These are phyloP conservation scores for Aspergillus bertholletiae DNA, from an alignment of 495 filamentous ascomycete species.

Conservation along the genomic window DNA sequence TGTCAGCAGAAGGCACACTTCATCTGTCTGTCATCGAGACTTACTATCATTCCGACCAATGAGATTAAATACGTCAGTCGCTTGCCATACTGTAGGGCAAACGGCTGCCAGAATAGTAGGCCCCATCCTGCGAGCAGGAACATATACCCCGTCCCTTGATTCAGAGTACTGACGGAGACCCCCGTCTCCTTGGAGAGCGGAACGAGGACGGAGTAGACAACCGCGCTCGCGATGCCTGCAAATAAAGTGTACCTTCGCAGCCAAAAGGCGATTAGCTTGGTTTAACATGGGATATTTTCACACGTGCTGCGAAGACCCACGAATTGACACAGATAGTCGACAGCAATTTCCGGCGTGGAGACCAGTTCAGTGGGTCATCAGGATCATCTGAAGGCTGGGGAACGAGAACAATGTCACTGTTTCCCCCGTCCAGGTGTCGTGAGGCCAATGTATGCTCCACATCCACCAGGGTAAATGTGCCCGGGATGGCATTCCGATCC, in stretches of 20 bases:
- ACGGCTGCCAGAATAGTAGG: slow-evolving; percentile 65
- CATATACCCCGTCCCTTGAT: slow-evolving; percentile 62
- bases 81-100: slow-evolving; percentile 65
- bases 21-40: slow-evolving; percentile 1
- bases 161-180: slow-evolving; percentile 49
- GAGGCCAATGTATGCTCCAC: slow-evolving; percentile 45
- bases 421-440: slow-evolving; percentile 33
- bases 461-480: slow-evolving; percentile 54
- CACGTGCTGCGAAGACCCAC: slow-evolving; percentile 18
- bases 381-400: slow-evolving; percentile 56
- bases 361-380: slow-evolving; percentile 63
- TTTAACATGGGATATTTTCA: background rate
- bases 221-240: slow-evolving; percentile 55
- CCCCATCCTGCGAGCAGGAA: slow-evolving; percentile 62
- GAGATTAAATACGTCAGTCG: slow-evolving; percentile 59
- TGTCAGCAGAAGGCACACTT: background rate
- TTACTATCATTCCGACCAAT: slow-evolving; percentile 49
- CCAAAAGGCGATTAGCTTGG: background rate
- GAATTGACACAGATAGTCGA: slow-evolving; percentile 47
- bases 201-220: slow-evolving; percentile 59
- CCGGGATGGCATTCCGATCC: slow-evolving; percentile 45
- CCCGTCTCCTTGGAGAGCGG: slow-evolving; percentile 55
- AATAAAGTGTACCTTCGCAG: slow-evolving; percentile 53
- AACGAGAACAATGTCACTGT: slow-evolving; percentile 55
- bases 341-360: slow-evolving; percentile 49